Conservation (phyloP, 768 basidiomycete species). For the Gymnopilus dilepis region DNA sequence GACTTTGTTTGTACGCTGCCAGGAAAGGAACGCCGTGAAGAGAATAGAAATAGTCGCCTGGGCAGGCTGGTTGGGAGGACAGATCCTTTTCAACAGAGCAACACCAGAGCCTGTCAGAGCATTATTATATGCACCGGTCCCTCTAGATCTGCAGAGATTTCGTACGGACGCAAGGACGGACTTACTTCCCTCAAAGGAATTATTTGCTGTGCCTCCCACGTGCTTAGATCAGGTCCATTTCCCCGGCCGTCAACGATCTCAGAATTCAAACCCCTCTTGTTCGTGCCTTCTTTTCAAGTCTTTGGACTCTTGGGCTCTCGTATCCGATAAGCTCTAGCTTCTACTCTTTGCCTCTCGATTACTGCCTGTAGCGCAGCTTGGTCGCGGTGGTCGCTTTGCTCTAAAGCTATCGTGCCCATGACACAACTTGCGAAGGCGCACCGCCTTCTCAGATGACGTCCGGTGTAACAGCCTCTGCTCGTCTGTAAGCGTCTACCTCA, state of each 20-base stretch:
- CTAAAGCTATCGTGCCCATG: neutral
- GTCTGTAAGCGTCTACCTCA: neutral
- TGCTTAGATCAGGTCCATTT: neutral
- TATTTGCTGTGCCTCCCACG: neutral
- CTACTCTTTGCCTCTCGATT: neutral
- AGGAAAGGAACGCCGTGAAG: neutral
- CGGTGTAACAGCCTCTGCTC: neutral
- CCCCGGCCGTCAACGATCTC: neutral
- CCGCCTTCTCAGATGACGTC: neutral
- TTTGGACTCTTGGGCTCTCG: too few species aligned
- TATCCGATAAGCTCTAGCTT: neutral
- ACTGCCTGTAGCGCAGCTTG: neutral
- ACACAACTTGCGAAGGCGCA: neutral
- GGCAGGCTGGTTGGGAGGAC: neutral
- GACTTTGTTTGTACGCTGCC: neutral
- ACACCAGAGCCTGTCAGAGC: neutral
- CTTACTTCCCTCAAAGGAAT: neutral
- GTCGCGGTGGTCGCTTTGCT: neutral
- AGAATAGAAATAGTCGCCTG: neutral
- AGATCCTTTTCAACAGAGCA: neutral
- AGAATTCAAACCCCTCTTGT: neutral
- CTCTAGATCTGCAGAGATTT: slow-evolving; percentile 3
- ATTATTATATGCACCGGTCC: neutral
- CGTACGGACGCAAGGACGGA: neutral
- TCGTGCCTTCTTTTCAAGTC: neutral